Conservation (phyloP, 345 rosid genomes). For the Boechera retrofracta region DNA sequence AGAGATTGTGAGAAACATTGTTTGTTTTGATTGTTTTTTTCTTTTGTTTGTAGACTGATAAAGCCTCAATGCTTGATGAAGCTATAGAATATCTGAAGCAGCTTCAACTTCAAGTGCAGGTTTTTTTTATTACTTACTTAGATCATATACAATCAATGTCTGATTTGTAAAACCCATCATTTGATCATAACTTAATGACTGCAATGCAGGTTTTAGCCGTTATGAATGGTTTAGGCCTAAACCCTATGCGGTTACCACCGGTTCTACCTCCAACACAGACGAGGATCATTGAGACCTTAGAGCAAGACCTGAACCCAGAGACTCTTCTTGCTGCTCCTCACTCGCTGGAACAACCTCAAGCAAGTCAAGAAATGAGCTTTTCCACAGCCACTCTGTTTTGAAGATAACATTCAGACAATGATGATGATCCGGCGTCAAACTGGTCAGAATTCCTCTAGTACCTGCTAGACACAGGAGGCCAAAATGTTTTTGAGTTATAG, state of each 20-base stretch:
- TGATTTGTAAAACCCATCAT: not conserved
- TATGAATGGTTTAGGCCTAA: slow-evolving; percentile 42
- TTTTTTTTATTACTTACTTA: not conserved
- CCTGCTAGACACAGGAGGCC: slow-evolving; percentile 6
- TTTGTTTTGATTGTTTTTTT: not conserved
- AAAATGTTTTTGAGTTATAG: not conserved
- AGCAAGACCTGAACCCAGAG: slow-evolving; percentile 32
- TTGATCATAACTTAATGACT: slow-evolving; percentile 18
- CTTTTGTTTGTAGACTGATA: slow-evolving; percentile 61
- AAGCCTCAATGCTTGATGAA: slow-evolving; percentile 91
- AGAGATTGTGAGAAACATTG: not conserved
- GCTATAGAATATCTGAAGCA: slow-evolving; percentile 83
- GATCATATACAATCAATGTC: not conserved
- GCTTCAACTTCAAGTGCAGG: slow-evolving; percentile 91
- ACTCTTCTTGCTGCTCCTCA: slow-evolving; percentile 32
- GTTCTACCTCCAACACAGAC: slow-evolving; percentile 28
- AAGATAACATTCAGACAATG: slow-evolving; percentile 2
- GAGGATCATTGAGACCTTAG: slow-evolving; percentile 21
- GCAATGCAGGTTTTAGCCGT: slow-evolving; percentile 38
- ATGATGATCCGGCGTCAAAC: slow-evolving; percentile 2
- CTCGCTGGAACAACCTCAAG: slow-evolving; percentile 31
- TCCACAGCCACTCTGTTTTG: slow-evolving; percentile 29
- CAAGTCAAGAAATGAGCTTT: slow-evolving; percentile 33
- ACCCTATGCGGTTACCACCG: slow-evolving; percentile 44
- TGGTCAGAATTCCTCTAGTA: not conserved